Base-by-base conservation (phyloP, 2,329 filamentous ascomycete genomes). In the Cladobotryum mycophilum region DNA sequence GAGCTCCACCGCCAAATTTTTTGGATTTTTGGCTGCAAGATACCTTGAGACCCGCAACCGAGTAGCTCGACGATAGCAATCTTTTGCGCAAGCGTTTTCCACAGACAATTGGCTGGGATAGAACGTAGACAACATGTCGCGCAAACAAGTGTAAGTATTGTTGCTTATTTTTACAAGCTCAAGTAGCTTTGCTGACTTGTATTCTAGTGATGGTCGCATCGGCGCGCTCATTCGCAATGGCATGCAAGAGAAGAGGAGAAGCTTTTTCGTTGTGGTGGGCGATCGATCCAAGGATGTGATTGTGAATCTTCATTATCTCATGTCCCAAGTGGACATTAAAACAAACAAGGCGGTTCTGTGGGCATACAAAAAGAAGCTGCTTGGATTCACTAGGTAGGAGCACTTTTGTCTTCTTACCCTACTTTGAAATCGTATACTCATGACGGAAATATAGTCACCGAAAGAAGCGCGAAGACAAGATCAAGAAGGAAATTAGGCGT, bases 321-420 rank as follows among this genome's bases (percentile, higher is more conserved):
- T 96, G 77, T 86, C 91, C 46, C 87, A 82, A 60, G 85, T 88
- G 65, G 89, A 96, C 66, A 82, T 96, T 57, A 95, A 95, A 72
- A 84, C 95, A 69, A 74, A 74, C 74, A 97, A 97, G 70, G 93
- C 88, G 12, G 90, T 99, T 3, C 76, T 99, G 11, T 99, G 93
- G 93, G 92, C 93, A 17, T 99, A 99, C 76, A 97, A 97, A 78
- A 95, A 95, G 69, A 93, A 99, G 70, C 79, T 99, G 11, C 76
- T 99, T 33, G 91, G 90, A 45, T 97, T 97, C 67, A 95, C 89
- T 33, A 90, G 79, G 80, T 80, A 60, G 15, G 11, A 4, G 25
- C n/a, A 17, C n/a, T 8, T 15, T 17, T 20, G 8, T 2, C 9
- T 30, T 30, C 25, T 30, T 30, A 30, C 25, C 9, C 8, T 11